These are phyloP conservation scores for Amaranthus hypochondriacus DNA, from an alignment of 148 eudicot species.

Conservation along the genomic window DNA sequence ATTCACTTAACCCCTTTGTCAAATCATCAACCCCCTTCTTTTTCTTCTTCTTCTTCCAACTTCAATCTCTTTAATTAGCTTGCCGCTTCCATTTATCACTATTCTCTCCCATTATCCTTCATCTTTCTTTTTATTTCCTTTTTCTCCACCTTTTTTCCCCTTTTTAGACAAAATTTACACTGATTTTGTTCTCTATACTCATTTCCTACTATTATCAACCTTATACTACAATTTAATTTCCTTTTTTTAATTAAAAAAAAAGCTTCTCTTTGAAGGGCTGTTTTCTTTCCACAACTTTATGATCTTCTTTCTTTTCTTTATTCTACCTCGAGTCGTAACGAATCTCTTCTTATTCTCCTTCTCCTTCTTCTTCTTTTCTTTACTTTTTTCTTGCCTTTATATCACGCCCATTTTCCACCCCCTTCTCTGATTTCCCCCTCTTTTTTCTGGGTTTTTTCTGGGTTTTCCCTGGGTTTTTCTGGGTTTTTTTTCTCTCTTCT, in stretches of 20 bases:
- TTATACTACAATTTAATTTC: not conserved
- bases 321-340: conserved; percentile 20
- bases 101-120: too few species aligned
- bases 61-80: too few species aligned
- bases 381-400: not conserved
- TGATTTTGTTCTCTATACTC: conserved; percentile 15
- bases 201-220: not conserved
- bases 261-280: conserved; percentile 36
- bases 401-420: conserved; percentile 22
- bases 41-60: too few species aligned
- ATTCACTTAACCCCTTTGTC: too few species aligned
- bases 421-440: not conserved
- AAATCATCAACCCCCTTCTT: too few species aligned
- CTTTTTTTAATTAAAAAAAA: not conserved
- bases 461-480: not conserved
- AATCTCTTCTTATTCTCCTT: conserved; percentile 4
- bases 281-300: conserved; percentile 16
- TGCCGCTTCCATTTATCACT: too few species aligned
- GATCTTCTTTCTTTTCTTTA: conserved; percentile 17
- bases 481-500: too few species aligned
- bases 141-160: not conserved
- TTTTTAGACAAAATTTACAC: not conserved
- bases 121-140: too few species aligned
- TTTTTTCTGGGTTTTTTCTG: not conserved
- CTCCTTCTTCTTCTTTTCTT: not conserved